These are phyloP conservation scores for Xylaria intraflava DNA, from an alignment of 495 filamentous ascomycete species.

Conservation along the genomic window DNA sequence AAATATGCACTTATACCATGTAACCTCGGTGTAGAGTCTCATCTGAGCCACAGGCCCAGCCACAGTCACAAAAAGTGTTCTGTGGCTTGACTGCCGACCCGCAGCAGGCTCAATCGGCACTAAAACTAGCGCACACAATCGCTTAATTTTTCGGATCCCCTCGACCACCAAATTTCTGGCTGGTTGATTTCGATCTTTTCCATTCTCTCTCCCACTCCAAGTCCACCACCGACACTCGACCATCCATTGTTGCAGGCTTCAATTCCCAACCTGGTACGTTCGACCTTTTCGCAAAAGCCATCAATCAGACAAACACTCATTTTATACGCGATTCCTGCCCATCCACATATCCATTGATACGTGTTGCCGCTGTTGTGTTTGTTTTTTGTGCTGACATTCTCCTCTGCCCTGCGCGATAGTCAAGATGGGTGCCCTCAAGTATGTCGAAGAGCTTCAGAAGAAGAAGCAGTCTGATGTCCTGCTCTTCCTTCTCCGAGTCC, in stretches of 20 bases:
- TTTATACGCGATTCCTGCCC: too few relatives aligned
- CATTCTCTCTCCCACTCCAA: slow-evolving; percentile 13
- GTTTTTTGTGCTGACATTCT: slow-evolving; percentile 19
- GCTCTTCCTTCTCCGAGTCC: slow-evolving; percentile 97
- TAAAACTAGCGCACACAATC: slow-evolving; percentile 22
- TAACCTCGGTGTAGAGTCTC: background rate
- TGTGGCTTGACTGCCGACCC: background rate
- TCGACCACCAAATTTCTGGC: slow-evolving; percentile 18
- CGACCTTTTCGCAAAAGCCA: background rate
- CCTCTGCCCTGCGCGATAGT: slow-evolving; percentile 19
- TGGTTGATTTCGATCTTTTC: slow-evolving; percentile 23
- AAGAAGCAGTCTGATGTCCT: slow-evolving; percentile 99
- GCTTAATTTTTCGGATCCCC: slow-evolving; percentile 25
- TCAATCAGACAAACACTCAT: background rate
- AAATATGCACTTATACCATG: too few relatives aligned
- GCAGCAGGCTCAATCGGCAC: background rate
- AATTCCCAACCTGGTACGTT: slow-evolving; percentile 31
- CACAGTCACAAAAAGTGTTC: background rate
- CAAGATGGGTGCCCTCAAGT: slow-evolving; percentile 92
- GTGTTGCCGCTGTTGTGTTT: too few relatives aligned
- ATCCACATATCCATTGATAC: too few relatives aligned
- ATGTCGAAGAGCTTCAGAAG: slow-evolving; percentile 99
- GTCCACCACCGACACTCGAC: slow-evolving; percentile 26
- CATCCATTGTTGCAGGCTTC: slow-evolving; percentile 29
- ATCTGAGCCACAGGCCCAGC: background rate